Evolutionary conservation across 129 eudicot species (phyloP), one percentile per base, ranked within the genome.

Genomic region (Rutidosis leptorrhynchoides): DNA sequence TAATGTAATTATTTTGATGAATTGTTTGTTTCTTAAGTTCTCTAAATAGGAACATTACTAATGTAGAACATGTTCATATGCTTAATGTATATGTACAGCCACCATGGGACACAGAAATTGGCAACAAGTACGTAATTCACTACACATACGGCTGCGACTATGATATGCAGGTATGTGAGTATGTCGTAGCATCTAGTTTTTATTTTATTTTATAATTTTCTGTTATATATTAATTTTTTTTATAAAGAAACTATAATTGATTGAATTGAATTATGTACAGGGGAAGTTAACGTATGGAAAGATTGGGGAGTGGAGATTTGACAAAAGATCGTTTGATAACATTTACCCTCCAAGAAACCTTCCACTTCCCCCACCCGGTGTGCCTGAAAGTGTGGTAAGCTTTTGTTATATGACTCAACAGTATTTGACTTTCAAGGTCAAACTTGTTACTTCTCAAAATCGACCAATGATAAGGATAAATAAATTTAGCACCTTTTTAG

Each of bases 271-370:
- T 65, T n/a, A 59, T 79, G 40, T 70, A 43, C 79, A 94, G 99
- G 99, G 99, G 66, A 84, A 89, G 68, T 52, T 94, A 69, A 94
- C 97, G 3, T 88, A 89, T 79, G 99, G 99, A 74, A 94, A 89
- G 83, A 82, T 94, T 32, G 99, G 99, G 61, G 94, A 94, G 72
- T 94, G 99, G 99, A 85, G 99, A 82, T 94, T 94, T 52, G 99
- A 94, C 95, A 94, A 94, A 73, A 81, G 99, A 83, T 94, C 97
- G 20, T 94, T 78, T 43, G 83, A 69, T 74, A 60, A 20, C 27
- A 42, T 73, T 26, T 85, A 82, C 83, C 99, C 97, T 77, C 99
- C 99, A 40, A 84, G 63, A 78, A 89, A 94, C 81, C 96, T 94
- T 60, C 70, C 97, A 35, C 68, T 94, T 74, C 99, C 99, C 20